A percentile compares a stretch with the other conserved stretches of the same genome.
These are phyloP conservation scores for Schwanniomyces etchellsii DNA, from an alignment of 1,139 yeast genomes.

Conservation along the genomic window DNA sequence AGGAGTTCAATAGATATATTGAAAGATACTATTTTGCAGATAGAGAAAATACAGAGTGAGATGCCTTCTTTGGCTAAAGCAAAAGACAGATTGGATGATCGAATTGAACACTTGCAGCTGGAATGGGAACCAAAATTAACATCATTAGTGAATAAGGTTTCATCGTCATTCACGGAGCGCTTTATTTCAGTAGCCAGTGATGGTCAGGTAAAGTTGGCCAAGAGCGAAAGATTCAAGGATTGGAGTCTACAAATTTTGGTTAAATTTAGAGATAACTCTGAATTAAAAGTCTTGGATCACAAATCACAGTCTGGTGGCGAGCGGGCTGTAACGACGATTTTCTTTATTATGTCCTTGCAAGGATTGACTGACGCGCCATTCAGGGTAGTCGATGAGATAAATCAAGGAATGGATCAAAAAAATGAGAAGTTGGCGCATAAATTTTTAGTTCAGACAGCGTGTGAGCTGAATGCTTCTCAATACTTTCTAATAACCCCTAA, in stretches of 20 bases:
- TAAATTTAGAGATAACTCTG: slow-evolving; percentile 74
- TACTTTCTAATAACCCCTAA: slow-evolving; percentile 94
- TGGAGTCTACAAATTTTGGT: slow-evolving; percentile 87
- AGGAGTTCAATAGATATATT: slow-evolving; percentile 30
- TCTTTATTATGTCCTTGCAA: slow-evolving; percentile 86
- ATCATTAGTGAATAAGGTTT: slow-evolving; percentile 45
- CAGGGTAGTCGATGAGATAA: slow-evolving; percentile 94
- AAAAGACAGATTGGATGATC: slow-evolving; percentile 19
- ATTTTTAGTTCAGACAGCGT: slow-evolving; percentile 81
- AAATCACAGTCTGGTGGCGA: slow-evolving; percentile 98
- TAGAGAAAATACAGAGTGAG: slow-evolving; percentile 21
- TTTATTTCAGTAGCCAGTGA: slow-evolving; percentile 77
- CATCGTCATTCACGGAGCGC: slow-evolving; percentile 57
- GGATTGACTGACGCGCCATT: slow-evolving; percentile 89
- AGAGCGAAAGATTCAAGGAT: slow-evolving; percentile 51
- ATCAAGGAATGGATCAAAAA: slow-evolving; percentile 97
- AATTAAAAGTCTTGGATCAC: slow-evolving; percentile 64
- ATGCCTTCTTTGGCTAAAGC: slow-evolving; percentile 29
- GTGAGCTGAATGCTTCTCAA: slow-evolving; percentile 58
- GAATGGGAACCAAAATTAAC: slow-evolving; percentile 60
- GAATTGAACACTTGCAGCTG: slow-evolving; percentile 34
- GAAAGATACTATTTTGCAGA: slow-evolving; percentile 23
- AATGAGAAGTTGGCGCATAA: slow-evolving; percentile 87
- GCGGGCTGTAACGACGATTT: slow-evolving; percentile 89
- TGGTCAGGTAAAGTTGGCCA: slow-evolving; percentile 66